Percentiles rank a stretch among this genome's conserved stretches.
Conservation (phyloP, 352 stramenopile genomes). For the Globisporangium middletonii region DNA sequence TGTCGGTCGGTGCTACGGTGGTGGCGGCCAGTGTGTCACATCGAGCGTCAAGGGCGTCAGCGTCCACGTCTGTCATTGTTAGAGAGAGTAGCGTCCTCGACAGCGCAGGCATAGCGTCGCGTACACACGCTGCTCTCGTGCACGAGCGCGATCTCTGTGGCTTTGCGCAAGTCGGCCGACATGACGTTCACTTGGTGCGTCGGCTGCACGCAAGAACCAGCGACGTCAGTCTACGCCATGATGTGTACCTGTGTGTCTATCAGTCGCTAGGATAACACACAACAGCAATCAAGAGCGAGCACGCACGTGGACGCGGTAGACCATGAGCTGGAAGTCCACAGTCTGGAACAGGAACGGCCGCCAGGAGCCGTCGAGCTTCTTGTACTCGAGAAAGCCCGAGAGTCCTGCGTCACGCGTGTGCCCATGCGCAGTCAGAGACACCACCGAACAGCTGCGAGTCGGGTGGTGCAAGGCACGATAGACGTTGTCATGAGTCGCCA, state of each 20-base stretch:
- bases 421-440: neutral
- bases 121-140: constrained; percentile 6
- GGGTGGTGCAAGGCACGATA: too few species aligned
- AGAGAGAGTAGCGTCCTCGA: neutral
- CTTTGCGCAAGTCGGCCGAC: constrained; percentile 59
- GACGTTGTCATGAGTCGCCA: neutral
- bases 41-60: neutral
- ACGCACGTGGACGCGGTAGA: constrained; percentile 67
- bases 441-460: neutral
- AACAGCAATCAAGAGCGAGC: neutral
- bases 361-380: constrained; percentile 65
- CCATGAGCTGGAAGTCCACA: constrained; percentile 51
- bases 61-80: neutral
- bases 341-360: constrained; percentile 77
- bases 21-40: neutral
- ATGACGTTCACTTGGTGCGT: constrained; percentile 70
- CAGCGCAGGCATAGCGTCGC: neutral
- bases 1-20: constrained; percentile 21
- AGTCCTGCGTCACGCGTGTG: constrained; percentile 12
- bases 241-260: neutral
- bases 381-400: constrained; percentile 68
- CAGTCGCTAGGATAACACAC: neutral
- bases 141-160: constrained; percentile 45
- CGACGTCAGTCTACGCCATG: neutral
- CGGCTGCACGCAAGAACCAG: constrained; percentile 17